A percentile compares a stretch with the other conserved stretches of the same genome.
phyloP scores from a whole-genome alignment of 257 asterid genomes.

The Schizonepeta tenuifolia region DNA sequence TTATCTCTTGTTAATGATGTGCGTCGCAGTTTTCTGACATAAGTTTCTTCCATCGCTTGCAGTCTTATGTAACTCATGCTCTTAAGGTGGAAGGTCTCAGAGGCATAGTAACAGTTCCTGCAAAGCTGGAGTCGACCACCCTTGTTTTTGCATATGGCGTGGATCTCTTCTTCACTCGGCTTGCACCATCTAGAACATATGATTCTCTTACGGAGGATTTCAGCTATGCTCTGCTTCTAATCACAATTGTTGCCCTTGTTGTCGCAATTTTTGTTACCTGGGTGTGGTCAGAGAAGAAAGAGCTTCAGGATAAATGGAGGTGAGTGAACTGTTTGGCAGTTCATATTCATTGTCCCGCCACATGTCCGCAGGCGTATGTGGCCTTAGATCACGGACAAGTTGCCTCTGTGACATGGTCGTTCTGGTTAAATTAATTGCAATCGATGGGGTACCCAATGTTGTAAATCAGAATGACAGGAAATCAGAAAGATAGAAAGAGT shows the following conservation, averaged over 20 bases:
- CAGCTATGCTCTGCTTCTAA: conserved; percentile 85
- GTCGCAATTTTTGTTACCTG: conserved; percentile 83
- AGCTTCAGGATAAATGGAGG: conserved; percentile 97
- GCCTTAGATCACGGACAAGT: conserved; percentile 19
- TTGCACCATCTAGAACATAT: conserved; percentile 93
- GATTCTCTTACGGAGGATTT: conserved; percentile 98
- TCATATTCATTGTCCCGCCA: conserved; percentile 21
- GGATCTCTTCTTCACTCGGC: conserved; percentile 88
- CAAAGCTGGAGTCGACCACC: conserved; percentile 95
- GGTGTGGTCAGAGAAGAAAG: conserved; percentile 95
- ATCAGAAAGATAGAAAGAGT: conserved; percentile 21
- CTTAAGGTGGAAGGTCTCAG: conserved; percentile 92
- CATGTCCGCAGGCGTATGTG: conserved; percentile 21
- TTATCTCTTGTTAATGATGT: neutral
- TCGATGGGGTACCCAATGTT: conserved; percentile 39
- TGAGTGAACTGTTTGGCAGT: conserved; percentile 40
- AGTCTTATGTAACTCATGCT: conserved; percentile 88
- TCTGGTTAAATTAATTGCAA: conserved; percentile 29
- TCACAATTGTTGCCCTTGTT: conserved; percentile 83
- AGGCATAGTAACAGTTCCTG: conserved; percentile 79
- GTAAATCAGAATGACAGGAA: conserved; percentile 37
- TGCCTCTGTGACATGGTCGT: conserved; percentile 26
- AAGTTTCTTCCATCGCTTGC: conserved; percentile 39
- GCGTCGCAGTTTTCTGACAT: conserved; percentile 14
- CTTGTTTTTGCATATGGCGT: conserved; percentile 88